Evolutionary conservation across 169 alveolate genomes (phyloP), one percentile per base, ranked within the genome.

Genomic region (Plasmodium relictum): DNA sequence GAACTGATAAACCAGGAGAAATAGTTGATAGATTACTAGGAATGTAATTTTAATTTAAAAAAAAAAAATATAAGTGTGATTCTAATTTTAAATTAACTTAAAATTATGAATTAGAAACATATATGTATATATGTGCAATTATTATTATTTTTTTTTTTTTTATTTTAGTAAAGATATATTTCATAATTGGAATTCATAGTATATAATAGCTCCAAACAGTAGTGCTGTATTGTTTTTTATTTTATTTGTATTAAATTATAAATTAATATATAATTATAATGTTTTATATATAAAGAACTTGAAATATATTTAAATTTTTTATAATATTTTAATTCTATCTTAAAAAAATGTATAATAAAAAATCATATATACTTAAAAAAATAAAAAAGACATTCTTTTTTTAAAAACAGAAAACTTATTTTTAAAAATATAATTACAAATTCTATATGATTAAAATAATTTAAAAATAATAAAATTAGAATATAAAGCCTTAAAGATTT

Each of bases 1-100:
- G 85, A 68, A 83, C 91, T 14, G 61, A 66, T 5, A 66, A 68
- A 41, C 72, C 91, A 24, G 50, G 73, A 39, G 91, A 83, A 26
- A 68, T 61, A 10, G 91, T 83, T 20, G 91, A 83, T 45, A 66
- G 91, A 54, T 37, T 83, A 31, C 24, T 83, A 31, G 91, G 91
- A 66, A 37, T 83, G 91, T 83, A 83, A 83, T 20, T 37, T 20
- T 41, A 66, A 31, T 31, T 31, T 31, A 59, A 24, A 76, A 41
- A 74, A 14, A 62, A 44, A 63, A 44, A 63, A 74, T 24, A 61
- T 44, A 10, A 41, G 22, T 22, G 20, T 42, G 6, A 24, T 50
- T 8, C 16, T 45, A 50, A 9, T 24, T 50, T 44, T 22, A 16
- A 44, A 18, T 26, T 3, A 14, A 44, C 45, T 18, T 22, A 16